These are phyloP conservation scores for Polychaeton citri DNA, from an alignment of 2,329 filamentous ascomycete genomes.

Conservation along the genomic window DNA sequence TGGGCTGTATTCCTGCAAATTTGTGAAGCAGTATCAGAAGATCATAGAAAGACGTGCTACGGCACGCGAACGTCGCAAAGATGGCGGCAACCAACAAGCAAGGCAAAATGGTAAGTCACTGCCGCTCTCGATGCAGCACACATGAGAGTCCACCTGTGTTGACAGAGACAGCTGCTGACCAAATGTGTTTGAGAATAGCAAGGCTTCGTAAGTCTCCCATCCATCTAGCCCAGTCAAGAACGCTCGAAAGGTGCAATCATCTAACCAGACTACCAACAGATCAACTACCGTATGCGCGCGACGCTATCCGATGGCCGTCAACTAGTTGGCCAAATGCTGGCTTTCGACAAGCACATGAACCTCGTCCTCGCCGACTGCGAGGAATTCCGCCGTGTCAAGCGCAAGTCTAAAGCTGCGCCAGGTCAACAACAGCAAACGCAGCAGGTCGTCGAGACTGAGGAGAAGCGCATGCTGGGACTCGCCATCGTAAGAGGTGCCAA, in stretches of 20 bases:
- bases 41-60: background rate
- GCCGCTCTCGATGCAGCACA: constrained; percentile 8
- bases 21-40: too few species aligned
- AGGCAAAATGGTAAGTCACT: constrained; percentile 88
- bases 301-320: constrained; percentile 90
- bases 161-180: constrained; percentile 27
- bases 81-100: constrained; percentile 54
- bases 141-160: constrained; percentile 23
- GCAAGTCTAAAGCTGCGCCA: constrained; percentile 54
- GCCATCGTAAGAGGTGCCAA: constrained; percentile 90
- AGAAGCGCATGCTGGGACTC: constrained; percentile 92
- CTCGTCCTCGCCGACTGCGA: constrained; percentile 96
- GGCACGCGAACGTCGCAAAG: constrained; percentile 23
- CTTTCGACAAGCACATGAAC: constrained; percentile 99
- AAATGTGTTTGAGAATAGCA: constrained; percentile 31
- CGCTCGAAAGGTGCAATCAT: constrained; percentile 1
- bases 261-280: constrained; percentile 40
- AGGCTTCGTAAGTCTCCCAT: constrained; percentile 45
- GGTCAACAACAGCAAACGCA: constrained; percentile 27
- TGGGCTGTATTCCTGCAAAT: too few species aligned
- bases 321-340: constrained; percentile 96
- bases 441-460: constrained; percentile 67
- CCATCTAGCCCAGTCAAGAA: constrained; percentile 1
- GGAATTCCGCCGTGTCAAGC: constrained; percentile 86
- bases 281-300: constrained; percentile 98